Conservation (phyloP, 805 yeast genomes). For the Isabelozyma pseudorhagii region DNA sequence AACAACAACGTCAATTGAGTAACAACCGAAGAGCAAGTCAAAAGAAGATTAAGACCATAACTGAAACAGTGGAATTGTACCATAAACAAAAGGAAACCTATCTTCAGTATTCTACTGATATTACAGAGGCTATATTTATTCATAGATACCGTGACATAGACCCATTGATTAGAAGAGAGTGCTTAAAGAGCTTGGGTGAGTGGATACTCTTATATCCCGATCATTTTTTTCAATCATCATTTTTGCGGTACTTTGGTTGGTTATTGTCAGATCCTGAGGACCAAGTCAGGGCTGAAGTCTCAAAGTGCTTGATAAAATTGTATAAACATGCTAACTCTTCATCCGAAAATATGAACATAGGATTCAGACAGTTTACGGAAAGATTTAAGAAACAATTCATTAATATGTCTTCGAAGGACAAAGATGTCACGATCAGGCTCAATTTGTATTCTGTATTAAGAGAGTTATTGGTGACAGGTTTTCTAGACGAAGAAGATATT, state of each 20-base stretch:
- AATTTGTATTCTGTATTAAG: slow-evolving; percentile 49
- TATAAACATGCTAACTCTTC: slow-evolving; percentile 28
- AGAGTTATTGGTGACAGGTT: slow-evolving; percentile 58
- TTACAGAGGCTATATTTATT: slow-evolving; percentile 62
- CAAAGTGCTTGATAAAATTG: slow-evolving; percentile 51
- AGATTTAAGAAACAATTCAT: slow-evolving; percentile 64
- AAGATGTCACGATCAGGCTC: slow-evolving; percentile 51
- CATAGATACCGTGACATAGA: slow-evolving; percentile 83
- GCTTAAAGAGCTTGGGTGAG: slow-evolving; percentile 57
- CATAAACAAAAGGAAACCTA: slow-evolving; percentile 48
- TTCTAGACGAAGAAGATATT: slow-evolving; percentile 58
- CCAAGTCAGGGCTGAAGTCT: slow-evolving; percentile 61
- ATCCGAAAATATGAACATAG: slow-evolving; percentile 41
- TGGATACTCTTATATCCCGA: slow-evolving; percentile 78
- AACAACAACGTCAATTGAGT: slow-evolving; percentile 42
- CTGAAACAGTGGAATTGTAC: slow-evolving; percentile 32
- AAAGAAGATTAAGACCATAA: slow-evolving; percentile 46
- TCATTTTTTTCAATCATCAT: slow-evolving; percentile 63
- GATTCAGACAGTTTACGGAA: slow-evolving; percentile 75
- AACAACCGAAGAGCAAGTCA: slow-evolving; percentile 25
- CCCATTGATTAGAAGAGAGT: slow-evolving; percentile 64
- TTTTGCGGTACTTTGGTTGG: slow-evolving; percentile 81
- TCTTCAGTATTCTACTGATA: slow-evolving; percentile 59
- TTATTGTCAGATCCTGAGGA: slow-evolving; percentile 67
- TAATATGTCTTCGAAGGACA: slow-evolving; percentile 46